Conservation (phyloP, 257 asterid genomes). For the Gentiana straminea region DNA sequence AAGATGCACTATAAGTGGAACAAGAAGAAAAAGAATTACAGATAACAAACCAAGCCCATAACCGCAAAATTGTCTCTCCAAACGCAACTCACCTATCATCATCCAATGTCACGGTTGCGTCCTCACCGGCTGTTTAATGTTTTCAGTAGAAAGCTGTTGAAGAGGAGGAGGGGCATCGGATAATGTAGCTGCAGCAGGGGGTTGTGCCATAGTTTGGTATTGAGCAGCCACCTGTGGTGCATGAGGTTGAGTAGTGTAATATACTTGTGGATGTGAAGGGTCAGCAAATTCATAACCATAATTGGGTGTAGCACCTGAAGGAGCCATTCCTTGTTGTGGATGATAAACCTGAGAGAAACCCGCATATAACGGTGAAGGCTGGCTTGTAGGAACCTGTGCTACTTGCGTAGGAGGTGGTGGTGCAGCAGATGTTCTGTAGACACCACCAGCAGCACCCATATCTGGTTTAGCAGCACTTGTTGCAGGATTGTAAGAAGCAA, state of each 20-base stretch:
- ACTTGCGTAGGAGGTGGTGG: slow-evolving; percentile 29
- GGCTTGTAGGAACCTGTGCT: slow-evolving; percentile 48
- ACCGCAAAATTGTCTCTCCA: slow-evolving; percentile 74
- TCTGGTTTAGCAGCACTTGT: slow-evolving; percentile 45
- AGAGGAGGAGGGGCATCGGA: slow-evolving; percentile 31
- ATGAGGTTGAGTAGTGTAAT: slow-evolving; percentile 59
- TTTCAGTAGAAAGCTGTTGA: slow-evolving; percentile 45
- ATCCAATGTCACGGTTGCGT: slow-evolving; percentile 19
- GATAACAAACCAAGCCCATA: slow-evolving; percentile 32
- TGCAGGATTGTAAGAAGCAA: slow-evolving; percentile 37
- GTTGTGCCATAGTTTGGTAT: slow-evolving; percentile 55
- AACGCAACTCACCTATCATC: slow-evolving; percentile 45
- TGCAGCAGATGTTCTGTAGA: slow-evolving; percentile 40
- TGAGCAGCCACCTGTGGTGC: slow-evolving; percentile 64
- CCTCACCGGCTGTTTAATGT: slow-evolving; percentile 42
- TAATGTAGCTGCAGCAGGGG: slow-evolving; percentile 26
- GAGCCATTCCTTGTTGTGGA: slow-evolving; percentile 62
- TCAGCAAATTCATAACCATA: slow-evolving; percentile 61
- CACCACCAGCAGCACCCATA: slow-evolving; percentile 40
- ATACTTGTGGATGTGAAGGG: slow-evolving; percentile 56
- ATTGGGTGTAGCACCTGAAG: slow-evolving; percentile 39
- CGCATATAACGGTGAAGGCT: slow-evolving; percentile 47
- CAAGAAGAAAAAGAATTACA: slow-evolving; percentile 23
- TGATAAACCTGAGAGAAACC: slow-evolving; percentile 71
- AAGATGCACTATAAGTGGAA: slow-evolving; percentile 8